A percentile compares a stretch with the other conserved stretches of the same genome.
These are phyloP conservation scores for Monosporascus sp. DNA, from an alignment of 2,329 filamentous ascomycete genomes.

Conservation along the genomic window DNA sequence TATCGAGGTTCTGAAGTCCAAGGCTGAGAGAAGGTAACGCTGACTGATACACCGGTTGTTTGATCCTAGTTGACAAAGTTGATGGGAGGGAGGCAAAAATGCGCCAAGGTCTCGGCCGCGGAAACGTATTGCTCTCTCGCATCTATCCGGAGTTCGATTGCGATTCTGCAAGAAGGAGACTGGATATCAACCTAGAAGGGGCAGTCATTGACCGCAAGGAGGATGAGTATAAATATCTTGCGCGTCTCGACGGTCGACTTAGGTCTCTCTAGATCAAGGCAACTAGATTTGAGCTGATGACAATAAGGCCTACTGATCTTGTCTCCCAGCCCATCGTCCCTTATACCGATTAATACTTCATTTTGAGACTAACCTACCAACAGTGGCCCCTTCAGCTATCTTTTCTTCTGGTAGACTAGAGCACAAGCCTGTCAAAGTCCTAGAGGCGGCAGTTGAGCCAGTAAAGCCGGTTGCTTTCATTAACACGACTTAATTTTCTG, in stretches of 20 bases:
- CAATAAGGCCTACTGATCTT: not conserved
- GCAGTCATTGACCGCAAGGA: not conserved
- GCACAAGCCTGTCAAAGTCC: conserved; percentile 9
- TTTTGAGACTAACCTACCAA: not conserved
- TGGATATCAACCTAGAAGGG: not conserved
- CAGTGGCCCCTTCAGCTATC: conserved; percentile 1
- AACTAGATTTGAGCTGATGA: not conserved
- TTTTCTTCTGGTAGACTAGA: conserved; percentile 10
- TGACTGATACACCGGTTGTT: not conserved
- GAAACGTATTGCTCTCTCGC: not conserved
- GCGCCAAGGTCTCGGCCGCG: not conserved
- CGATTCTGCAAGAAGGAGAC: not conserved
- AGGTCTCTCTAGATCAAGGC: not conserved
- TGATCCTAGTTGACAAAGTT: not conserved
- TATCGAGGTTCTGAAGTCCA: not conserved
- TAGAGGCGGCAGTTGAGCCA: conserved; percentile 11
- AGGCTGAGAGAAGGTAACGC: not conserved
- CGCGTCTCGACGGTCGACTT: not conserved
- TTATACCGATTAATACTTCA: not conserved
- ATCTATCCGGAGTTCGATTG: not conserved
- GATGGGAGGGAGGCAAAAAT: not conserved
- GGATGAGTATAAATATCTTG: not conserved
- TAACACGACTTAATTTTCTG: conserved; percentile 1
- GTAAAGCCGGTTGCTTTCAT: conserved; percentile 7
- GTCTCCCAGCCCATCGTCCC: not conserved